phyloP scores from a whole-genome alignment of 2,329 filamentous ascomycete genomes.

The Trichoderma polysporum region DNA sequence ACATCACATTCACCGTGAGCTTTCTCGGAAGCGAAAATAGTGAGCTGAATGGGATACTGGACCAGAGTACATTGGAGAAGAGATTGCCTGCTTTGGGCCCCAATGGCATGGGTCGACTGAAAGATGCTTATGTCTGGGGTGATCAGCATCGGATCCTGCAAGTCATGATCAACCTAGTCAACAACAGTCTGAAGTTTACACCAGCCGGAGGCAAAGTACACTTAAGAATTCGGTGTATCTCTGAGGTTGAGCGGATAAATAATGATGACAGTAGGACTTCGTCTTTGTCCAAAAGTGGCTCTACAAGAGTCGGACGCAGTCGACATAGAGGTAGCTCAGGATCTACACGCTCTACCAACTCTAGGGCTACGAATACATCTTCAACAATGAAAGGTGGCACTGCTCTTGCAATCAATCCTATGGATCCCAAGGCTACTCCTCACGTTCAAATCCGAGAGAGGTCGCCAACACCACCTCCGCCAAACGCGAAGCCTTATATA shows the following conservation, averaged over 20 bases:
- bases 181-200: slow-evolving; percentile 90
- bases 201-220: slow-evolving; percentile 72
- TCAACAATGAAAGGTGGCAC: slow-evolving; percentile 43
- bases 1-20: slow-evolving; percentile 69
- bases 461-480: slow-evolving; percentile 60
- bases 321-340: slow-evolving; percentile 49
- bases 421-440: slow-evolving; percentile 53
- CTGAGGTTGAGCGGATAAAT: slow-evolving; percentile 51
- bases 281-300: slow-evolving; percentile 49
- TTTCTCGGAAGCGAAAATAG: slow-evolving; percentile 52
- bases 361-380: slow-evolving; percentile 36
- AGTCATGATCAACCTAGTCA: slow-evolving; percentile 90
- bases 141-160: slow-evolving; percentile 89
- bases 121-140: slow-evolving; percentile 88
- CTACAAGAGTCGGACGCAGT: slow-evolving; percentile 39
- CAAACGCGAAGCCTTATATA: slow-evolving; percentile 62
- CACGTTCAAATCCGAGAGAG: slow-evolving; percentile 53
- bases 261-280: slow-evolving; percentile 51
- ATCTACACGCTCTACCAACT: slow-evolving; percentile 52
- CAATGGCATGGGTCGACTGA: slow-evolving; percentile 64
- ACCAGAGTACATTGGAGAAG: slow-evolving; percentile 36
- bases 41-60: slow-evolving; percentile 32
- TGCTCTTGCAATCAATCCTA: slow-evolving; percentile 62
- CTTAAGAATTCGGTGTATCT: slow-evolving; percentile 71
- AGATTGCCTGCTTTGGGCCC: slow-evolving; percentile 61